Evolutionary conservation across 2,329 filamentous ascomycete species (phyloP), one percentile per base, ranked within the genome.

Genomic region (Helotiales sp.): DNA sequence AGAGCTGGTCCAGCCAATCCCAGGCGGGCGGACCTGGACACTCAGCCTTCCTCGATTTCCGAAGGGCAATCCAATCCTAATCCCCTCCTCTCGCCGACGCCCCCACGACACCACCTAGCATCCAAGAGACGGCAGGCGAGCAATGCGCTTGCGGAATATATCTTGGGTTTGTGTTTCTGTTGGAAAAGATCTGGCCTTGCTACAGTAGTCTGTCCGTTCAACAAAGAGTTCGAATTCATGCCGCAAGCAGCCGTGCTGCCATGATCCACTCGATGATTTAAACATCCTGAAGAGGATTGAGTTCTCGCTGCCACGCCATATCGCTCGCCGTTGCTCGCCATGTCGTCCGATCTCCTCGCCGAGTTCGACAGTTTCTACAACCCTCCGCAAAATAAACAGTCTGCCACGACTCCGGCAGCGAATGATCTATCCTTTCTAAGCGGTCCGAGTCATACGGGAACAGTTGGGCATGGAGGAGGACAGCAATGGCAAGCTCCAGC

Each of bases 281-380:
- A 52, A 30, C 17, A 62, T 40, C 13, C 34, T 22, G 15, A 34
- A 37, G 30, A 34, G 17, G 32, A 40, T 24, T 43, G 10, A 62
- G 8, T 52, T 40, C 24, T 54, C 32, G 32, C 32, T 37, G 24
- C 30, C 30, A 52, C 59, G 61, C 50, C 49, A 15, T 32, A 20
- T 40, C 34, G 7, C 28, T 54, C 6, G 7, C 32, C 11, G 22
- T 37, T 40, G 34, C 32, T 34, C 65, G 68, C 34, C 24, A 90
- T 90, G 87, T 90, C 88, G 72, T 86, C 87, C 69, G 87, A 90
- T 77, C 84, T 90, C 65, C 87, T 90, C 74, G 87, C 87, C 64
- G 86, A 87, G 71, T 89, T 90, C 72, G 86, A 85, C 74, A 81
- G 79, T 72, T 79, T 82, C 71, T 81, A 84, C 61, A 72, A 72